Conservation (phyloP, 1,284 basidiomycete genomes). For the Omphalotus olearius region DNA sequence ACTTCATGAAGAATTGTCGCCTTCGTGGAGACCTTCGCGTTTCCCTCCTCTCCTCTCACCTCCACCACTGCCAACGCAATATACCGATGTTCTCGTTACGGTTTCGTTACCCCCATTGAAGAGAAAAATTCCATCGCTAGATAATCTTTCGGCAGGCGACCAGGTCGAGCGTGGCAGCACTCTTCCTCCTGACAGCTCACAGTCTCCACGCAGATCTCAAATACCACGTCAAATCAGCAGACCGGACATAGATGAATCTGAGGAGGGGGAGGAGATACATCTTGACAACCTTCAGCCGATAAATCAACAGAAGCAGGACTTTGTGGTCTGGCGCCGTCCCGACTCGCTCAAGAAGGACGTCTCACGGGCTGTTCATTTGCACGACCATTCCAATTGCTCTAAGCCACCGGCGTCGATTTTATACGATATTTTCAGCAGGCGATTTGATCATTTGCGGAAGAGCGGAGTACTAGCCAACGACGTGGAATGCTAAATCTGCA, state of each 20-base stretch:
- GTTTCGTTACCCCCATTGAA: too few relatives aligned
- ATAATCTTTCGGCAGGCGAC: too few relatives aligned
- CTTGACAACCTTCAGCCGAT: not conserved
- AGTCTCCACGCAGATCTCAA: too few relatives aligned
- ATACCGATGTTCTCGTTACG: not conserved
- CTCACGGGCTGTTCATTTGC: not conserved
- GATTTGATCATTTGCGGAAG: not conserved
- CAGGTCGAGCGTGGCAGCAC: too few relatives aligned
- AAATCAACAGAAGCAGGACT: not conserved
- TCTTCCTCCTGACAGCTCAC: too few relatives aligned
- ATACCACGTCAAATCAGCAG: not conserved
- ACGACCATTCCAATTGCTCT: not conserved
- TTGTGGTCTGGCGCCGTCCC: constrained; percentile 4
- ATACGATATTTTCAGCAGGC: constrained; percentile 6
- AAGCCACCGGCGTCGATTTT: constrained; percentile 3
- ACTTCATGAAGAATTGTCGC: not conserved
- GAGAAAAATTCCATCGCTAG: too few relatives aligned
- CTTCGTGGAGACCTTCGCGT: not conserved
- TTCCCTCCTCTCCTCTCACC: not conserved
- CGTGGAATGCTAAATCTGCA: too few relatives aligned
- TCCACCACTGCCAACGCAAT: not conserved
- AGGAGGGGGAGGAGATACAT: not conserved
- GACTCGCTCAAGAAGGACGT: not conserved
- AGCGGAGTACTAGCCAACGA: too few relatives aligned
- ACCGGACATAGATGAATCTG: not conserved